Conservation (phyloP, 768 basidiomycete genomes). For the Mycena galericulata region DNA sequence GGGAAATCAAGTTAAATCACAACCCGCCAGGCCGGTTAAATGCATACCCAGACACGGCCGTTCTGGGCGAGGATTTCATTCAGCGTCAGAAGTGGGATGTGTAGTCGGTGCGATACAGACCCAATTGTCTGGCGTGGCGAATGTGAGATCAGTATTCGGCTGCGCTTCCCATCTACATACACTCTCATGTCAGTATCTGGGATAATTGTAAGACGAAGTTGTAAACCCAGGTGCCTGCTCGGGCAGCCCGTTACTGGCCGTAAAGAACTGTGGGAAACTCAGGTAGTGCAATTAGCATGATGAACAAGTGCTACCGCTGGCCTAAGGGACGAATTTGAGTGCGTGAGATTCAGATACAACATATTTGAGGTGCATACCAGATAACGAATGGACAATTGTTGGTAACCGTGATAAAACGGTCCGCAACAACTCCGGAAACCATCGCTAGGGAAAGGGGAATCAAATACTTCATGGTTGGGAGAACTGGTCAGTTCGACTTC, state of each 20-base stretch:
- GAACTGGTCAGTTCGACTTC: slow-evolving; percentile 5
- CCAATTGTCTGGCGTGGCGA: slow-evolving; percentile 9
- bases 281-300: neutral
- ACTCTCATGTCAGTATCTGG: neutral
- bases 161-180: slow-evolving; percentile 24
- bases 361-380: slow-evolving; percentile 8
- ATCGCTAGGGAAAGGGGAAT: slow-evolving; percentile 7
- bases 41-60: slow-evolving; percentile 19
- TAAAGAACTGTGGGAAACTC: slow-evolving; percentile 15
- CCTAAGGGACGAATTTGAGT: slow-evolving; percentile 3
- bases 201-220: neutral
- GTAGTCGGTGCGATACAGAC: neutral
- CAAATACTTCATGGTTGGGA: slow-evolving; percentile 8
- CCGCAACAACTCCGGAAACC: slow-evolving; percentile 10
- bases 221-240: slow-evolving; percentile 12
- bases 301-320: slow-evolving; percentile 14
- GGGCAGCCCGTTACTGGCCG: slow-evolving; percentile 9
- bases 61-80: slow-evolving; percentile 7
- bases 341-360: neutral
- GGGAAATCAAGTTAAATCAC: neutral
- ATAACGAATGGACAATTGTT: slow-evolving; percentile 19
- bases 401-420: slow-evolving; percentile 15
- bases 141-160: slow-evolving; percentile 10
- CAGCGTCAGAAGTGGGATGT: neutral
- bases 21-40: neutral